Evolutionary conservation across 208 protist species (phyloP), one percentile per base, ranked within the genome.

Genomic region (Phytomonas francai): DNA sequence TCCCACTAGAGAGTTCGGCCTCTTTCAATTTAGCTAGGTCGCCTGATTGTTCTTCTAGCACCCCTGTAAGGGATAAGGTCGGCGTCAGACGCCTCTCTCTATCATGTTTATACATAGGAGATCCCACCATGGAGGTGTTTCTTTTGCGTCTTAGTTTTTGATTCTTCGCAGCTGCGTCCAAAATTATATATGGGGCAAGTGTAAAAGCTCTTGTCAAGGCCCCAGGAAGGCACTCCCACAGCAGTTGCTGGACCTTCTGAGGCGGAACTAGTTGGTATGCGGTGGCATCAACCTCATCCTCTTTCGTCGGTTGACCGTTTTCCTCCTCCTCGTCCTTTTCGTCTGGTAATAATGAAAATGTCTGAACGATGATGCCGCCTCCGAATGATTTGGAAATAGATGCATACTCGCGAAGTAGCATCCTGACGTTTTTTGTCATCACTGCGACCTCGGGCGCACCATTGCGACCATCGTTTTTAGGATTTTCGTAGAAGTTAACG

Each of bases 341-440:
- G 39, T 49, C 12, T 31, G 68, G 60, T 34, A 94, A 74, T 33
- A 91, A 67, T 1, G 88, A 91, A 67, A 90, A 85, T 29, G 79
- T 84, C 72, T 91, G 88, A 16, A 94, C 73, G 51, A 84, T 80
- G 54, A 67, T 78, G 0, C 84, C 80, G 31, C 72, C 73, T 3
- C 39, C 39, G 16, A 49, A 49, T 19, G 12, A 49, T 49, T 49
- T 49, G 1, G 39, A 49, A 49, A 49, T 49, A 6, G 39, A 49
- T 9, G 16, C 14, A 49, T 49, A 49, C 39, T 49, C 39, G 39
- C 39, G 39, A 19, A 49, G 39, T 49, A 49, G 39, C 9, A 49
- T 19, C 16, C 39, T 3, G 16, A 49, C 39, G 39, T 6, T 49
- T 49, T 49, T 49, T 49, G 4, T 3, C 6, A 49, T 19, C 9